A percentile compares a stretch with the other conserved stretches of the same genome.
These are phyloP conservation scores for Sonneratia caseolaris DNA, from an alignment of 345 rosid genomes.

Conservation along the genomic window DNA sequence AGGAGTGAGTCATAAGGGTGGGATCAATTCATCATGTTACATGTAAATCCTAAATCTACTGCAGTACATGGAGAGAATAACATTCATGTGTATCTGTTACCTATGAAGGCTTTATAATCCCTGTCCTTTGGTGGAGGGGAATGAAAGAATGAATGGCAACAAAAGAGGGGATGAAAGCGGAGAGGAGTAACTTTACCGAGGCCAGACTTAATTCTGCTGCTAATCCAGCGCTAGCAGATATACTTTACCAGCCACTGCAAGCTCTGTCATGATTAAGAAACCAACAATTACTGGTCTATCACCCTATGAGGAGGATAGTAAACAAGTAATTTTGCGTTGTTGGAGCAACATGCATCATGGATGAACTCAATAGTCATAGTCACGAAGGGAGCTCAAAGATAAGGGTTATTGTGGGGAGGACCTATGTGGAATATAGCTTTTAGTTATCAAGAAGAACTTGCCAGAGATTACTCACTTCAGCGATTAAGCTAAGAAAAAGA, in stretches of 20 bases:
- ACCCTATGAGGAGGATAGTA: neutral
- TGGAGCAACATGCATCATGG: neutral
- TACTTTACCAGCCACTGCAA: slow-evolving; percentile 56
- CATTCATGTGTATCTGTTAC: neutral
- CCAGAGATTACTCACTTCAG: neutral
- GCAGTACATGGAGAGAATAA: neutral
- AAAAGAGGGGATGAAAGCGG: neutral
- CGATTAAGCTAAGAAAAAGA: neutral
- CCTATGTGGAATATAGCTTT: neutral
- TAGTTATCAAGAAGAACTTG: neutral
- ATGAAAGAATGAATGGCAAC: slow-evolving; percentile 1
- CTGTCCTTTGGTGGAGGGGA: neutral
- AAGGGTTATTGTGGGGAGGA: neutral
- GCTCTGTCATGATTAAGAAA: slow-evolving; percentile 34
- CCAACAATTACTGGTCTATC: neutral
- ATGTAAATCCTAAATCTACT: neutral
- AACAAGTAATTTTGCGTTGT: neutral
- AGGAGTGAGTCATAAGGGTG: neutral
- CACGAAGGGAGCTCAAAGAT: too few species aligned
- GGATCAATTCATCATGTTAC: neutral
- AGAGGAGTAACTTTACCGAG: neutral
- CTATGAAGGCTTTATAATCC: neutral
- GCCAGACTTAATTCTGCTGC: neutral
- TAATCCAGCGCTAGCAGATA: slow-evolving; percentile 6
- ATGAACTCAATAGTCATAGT: neutral